phyloP scores from a whole-genome alignment of 1,284 basidiomycete species.

The Malassezia sympodialis region DNA sequence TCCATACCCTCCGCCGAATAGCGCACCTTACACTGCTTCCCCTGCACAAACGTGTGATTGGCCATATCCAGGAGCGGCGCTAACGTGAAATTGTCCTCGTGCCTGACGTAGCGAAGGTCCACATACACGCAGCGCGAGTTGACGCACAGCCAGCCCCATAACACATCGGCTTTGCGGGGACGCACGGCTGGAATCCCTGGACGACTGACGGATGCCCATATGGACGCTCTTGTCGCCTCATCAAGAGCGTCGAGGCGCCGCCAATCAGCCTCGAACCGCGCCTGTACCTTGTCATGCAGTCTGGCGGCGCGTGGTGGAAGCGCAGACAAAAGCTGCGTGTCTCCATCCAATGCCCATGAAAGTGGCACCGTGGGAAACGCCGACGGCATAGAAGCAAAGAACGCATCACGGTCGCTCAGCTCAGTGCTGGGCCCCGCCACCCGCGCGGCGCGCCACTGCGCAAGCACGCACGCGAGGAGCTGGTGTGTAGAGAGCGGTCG shows the following conservation, averaged over 20 bases:
- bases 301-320: constrained; percentile 19
- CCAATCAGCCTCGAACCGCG: constrained; percentile 29
- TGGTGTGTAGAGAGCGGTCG: constrained; percentile 11
- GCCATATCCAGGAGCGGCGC: constrained; percentile 45
- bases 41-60: constrained; percentile 31
- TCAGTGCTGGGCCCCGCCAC: neutral
- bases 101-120: constrained; percentile 26
- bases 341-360: constrained; percentile 18
- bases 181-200: neutral
- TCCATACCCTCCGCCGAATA: constrained; percentile 24
- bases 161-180: constrained; percentile 6
- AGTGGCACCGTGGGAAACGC: constrained; percentile 26
- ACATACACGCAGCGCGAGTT: constrained; percentile 40
- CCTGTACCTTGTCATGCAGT: constrained; percentile 14
- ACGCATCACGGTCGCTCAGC: constrained; percentile 14
- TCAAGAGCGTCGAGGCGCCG: neutral
- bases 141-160: constrained; percentile 39
- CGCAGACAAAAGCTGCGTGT: constrained; percentile 12
- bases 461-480: constrained; percentile 2
- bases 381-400: constrained; percentile 24
- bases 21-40: constrained; percentile 28
- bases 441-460: constrained; percentile 3
- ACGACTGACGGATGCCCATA: constrained; percentile 5
- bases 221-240: constrained; percentile 5
- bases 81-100: constrained; percentile 40